Base-by-base conservation (phyloP, 495 filamentous ascomycete genomes). In the Neurospora africana region DNA sequence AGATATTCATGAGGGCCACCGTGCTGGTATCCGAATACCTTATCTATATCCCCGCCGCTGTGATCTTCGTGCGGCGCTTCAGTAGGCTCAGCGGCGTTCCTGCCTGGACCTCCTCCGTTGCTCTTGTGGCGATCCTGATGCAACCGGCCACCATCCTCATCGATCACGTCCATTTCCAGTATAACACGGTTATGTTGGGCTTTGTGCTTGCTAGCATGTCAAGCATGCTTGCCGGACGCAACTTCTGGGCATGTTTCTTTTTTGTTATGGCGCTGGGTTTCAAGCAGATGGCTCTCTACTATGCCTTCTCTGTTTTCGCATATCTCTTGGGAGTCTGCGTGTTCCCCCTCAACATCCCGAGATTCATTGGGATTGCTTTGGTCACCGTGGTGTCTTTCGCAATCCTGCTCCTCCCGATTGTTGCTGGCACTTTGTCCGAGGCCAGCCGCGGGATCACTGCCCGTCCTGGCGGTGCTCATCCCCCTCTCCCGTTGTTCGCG, bases 261-360 rank as follows among this genome's bases (percentile, higher is more conserved):
- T 99, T 99, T 78, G 95, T 99, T n/a, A 87, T 89, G 2, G 91
- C 94, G 19, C 82, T 99, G 30, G 92, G 92, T 15, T 99, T 97
- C 84, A 99, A 99, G 84, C 95, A 99, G 79, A 99, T 99, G 95
- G 95, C 95, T 4, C 84, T 99, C 11, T 99, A 97, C 81, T 99
- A 97, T 80, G 94, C 95, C 4, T 94, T 96, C 1, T 89, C 90
- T 15, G 89, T 98, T 70, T 98, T 98, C 79, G 91, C 93, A 8
- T 98, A 94, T 76, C 90, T 99, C 2, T 84, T 98, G 7, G 95
- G 95, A 9, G 87, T 89, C 77, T 97, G 94, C 80, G 75, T 95
- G 30, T 90, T 91, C 71, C 93, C 94, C 8, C 84, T 94, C 74
- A 89, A 91, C 65, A 75, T 91, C n/a, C 67, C 84, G 2, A 89